A percentile compares a stretch with the other conserved stretches of the same genome.
Conservation (phyloP, 1,284 basidiomycete genomes). For the Kalmanozyma brasiliensis region DNA sequence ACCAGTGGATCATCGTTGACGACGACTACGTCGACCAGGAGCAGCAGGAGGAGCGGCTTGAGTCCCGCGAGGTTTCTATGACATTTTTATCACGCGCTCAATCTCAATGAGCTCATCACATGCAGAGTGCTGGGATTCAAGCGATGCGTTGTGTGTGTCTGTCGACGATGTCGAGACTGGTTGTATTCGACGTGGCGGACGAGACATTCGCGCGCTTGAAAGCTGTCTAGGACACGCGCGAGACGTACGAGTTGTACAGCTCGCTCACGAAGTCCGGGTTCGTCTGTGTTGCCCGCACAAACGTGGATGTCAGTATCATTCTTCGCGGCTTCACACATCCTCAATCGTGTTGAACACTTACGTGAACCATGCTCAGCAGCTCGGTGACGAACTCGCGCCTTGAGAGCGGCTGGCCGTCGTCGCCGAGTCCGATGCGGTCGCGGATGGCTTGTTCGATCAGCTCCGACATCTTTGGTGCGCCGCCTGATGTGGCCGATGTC, state of each 20-base stretch:
- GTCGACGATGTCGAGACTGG: too few relatives aligned
- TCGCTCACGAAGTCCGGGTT: slow-evolving; percentile 56
- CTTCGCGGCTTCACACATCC: too few relatives aligned
- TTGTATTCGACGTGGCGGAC: neutral
- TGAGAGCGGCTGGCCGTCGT: slow-evolving; percentile 68
- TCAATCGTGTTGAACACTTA: slow-evolving; percentile 71
- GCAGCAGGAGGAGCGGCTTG: slow-evolving; percentile 3
- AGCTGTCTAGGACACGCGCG: slow-evolving; percentile 15
- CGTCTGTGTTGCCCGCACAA: slow-evolving; percentile 29
- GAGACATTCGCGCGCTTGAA: too few relatives aligned
- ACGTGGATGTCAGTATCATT: slow-evolving; percentile 13
- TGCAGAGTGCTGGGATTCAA: too few relatives aligned
- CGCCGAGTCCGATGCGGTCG: slow-evolving; percentile 62
- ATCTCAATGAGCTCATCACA: too few relatives aligned
- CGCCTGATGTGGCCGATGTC: slow-evolving; percentile 12
- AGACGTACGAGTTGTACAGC: slow-evolving; percentile 51
- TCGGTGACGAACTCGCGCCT: slow-evolving; percentile 77
- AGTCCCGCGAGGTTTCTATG: slow-evolving; percentile 1
- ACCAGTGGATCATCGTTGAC: neutral
- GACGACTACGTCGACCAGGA: slow-evolving; percentile 1
- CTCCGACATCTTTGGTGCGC: slow-evolving; percentile 69
- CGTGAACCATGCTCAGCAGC: slow-evolving; percentile 77
- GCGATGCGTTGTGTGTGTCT: neutral
- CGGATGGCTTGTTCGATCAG: slow-evolving; percentile 68
- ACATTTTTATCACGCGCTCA: slow-evolving; percentile 1